Percentiles rank a stretch among this genome's conserved stretches.
phyloP scores from a whole-genome alignment of 140 eudicot species.

The Senecio squalidus region DNA sequence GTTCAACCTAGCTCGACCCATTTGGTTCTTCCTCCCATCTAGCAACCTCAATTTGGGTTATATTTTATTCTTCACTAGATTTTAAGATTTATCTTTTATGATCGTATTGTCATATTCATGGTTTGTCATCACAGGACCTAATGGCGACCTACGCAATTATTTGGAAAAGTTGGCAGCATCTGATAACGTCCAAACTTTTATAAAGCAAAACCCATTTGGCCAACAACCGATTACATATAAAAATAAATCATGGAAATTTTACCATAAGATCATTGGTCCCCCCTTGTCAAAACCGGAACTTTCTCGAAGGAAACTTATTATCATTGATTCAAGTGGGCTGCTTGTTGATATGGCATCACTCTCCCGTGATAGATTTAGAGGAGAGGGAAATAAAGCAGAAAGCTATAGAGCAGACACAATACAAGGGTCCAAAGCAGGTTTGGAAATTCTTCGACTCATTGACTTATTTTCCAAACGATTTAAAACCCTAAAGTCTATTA shows the following conservation, averaged over 20 bases:
- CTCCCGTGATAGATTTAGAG: not conserved
- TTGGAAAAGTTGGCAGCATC: constrained; percentile 36
- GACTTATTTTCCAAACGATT: no score
- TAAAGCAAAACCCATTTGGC: constrained; percentile 43
- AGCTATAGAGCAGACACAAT: constrained; percentile 33
- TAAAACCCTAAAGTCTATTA: no score
- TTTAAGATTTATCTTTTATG: not conserved
- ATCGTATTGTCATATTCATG: not conserved
- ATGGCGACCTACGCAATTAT: constrained; percentile 42
- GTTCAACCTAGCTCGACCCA: no score
- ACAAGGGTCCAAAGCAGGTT: constrained; percentile 55
- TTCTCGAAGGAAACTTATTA: constrained; percentile 59
- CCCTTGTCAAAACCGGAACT: not conserved
- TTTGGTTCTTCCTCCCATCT: not conserved
- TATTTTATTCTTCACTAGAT: not conserved
- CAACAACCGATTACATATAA: constrained; percentile 37
- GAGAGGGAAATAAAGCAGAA: constrained; percentile 10
- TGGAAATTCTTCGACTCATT: not conserved
- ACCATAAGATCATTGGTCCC: constrained; percentile 40
- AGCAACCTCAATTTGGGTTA: not conserved
- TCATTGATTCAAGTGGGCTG: constrained; percentile 66
- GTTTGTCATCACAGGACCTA: constrained; percentile 31
- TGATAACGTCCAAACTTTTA: constrained; percentile 36
- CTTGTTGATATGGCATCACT: constrained; percentile 45
- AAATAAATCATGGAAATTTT: constrained; percentile 58